Evolutionary conservation across 208 protist genomes (phyloP), one percentile per base, ranked within the genome.

Genomic region (Angomonas desouzai): DNA sequence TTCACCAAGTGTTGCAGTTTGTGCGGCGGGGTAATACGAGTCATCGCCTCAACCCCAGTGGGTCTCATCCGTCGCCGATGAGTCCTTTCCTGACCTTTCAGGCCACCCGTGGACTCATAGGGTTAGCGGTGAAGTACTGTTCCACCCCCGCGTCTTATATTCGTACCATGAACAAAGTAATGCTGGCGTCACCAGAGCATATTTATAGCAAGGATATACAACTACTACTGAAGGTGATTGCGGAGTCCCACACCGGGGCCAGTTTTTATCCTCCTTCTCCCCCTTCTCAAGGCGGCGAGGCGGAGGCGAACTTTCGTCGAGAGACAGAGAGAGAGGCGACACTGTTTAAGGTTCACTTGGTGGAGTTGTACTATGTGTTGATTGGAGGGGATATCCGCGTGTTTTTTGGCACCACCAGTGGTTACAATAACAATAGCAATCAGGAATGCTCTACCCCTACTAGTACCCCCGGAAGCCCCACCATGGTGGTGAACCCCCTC

Each of bases 301-400:
- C n/a, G n/a, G n/a, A n/a, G n/a, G n/a, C n/a, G n/a, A n/a, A n/a
- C n/a, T n/a, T n/a, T n/a, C n/a, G n/a, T n/a, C n/a, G 20, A 9
- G 20, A 51, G 10, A 51, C 6, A 9, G 20, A 13, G 45, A 51
- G 18, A 16, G 45, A 51, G 6, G 13, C 36, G 13, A 40, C 13
- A 13, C n/a, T 13, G 45, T 51, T 51, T 51, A 13, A 16, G n/a
- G n/a, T 51, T 13, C 45, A 51, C 20, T 16, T 51, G 9, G 45
- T 51, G 6, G 45, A 51, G 45, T 23, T 60, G 29, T 60, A 60
- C 30, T 60, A 60, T 43, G 30, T 43, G 3, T 23, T 60, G 30
- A 43, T 30, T 13, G 55, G 55, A 9, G 55, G 55, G 18, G 55
- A 60, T n/a, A 30, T 60, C 3, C 55, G 28, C 7, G 51, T 57